Evolutionary conservation across 441 rosid genomes (phyloP).

Genomic region (Erodium chrysanthum): DNA sequence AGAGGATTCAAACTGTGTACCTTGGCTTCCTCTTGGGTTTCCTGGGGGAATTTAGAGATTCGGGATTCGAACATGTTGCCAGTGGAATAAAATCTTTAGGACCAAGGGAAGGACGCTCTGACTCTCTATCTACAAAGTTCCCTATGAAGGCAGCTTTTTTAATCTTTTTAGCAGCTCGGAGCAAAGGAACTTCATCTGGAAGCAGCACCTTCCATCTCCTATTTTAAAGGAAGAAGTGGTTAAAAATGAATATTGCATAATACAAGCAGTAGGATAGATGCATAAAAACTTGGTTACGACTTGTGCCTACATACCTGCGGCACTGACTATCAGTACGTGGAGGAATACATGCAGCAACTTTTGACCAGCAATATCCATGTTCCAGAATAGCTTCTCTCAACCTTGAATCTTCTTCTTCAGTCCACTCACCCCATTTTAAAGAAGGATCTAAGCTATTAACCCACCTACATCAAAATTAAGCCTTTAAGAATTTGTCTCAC

Average conservation of each 20-base stretch:
- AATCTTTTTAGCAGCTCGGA: slow-evolving; percentile 43
- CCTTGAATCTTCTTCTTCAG: slow-evolving; percentile 63
- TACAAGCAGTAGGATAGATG: neutral
- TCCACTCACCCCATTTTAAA: slow-evolving; percentile 50
- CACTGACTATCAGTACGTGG: slow-evolving; percentile 80
- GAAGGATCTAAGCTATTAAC: slow-evolving; percentile 64
- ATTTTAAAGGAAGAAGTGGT: slow-evolving; percentile 10
- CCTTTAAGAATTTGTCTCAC: neutral
- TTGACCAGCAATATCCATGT: slow-evolving; percentile 66
- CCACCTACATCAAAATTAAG: slow-evolving; percentile 45
- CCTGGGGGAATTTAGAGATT: slow-evolving; percentile 18
- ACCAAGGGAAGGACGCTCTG: slow-evolving; percentile 62
- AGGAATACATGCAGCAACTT: slow-evolving; percentile 49
- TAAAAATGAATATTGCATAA: slow-evolving; percentile 1
- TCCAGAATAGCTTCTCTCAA: slow-evolving; percentile 52
- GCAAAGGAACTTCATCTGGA: slow-evolving; percentile 55
- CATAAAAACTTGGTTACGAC: slow-evolving; percentile 4
- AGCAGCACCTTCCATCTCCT: slow-evolving; percentile 69
- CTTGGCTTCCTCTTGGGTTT: slow-evolving; percentile 37
- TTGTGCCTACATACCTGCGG: slow-evolving; percentile 38
- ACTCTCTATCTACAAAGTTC: slow-evolving; percentile 77
- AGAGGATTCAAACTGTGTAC: slow-evolving; percentile 22
- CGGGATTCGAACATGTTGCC: slow-evolving; percentile 25
- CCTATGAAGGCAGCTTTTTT: slow-evolving; percentile 40
- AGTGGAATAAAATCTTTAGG: slow-evolving; percentile 44